Evolutionary conservation across 768 basidiomycete species (phyloP).

Genomic region (Kwoniella sp.): DNA sequence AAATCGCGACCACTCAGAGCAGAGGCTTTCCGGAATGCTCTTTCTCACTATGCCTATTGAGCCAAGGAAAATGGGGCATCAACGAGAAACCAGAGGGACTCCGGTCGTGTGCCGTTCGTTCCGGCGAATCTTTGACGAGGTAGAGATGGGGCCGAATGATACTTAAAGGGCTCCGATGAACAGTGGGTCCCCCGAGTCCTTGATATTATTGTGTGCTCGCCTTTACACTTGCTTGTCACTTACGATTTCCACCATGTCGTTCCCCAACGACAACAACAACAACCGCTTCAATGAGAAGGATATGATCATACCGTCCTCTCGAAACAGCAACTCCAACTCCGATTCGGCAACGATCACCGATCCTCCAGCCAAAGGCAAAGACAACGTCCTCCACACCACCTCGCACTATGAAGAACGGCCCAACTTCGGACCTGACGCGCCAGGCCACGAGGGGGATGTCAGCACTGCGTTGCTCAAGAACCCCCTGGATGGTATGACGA

Average conservation of each 20-base stretch:
- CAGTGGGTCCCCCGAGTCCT: too few species aligned
- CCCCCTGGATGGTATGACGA: constrained; percentile 13
- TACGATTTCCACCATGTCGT: neutral
- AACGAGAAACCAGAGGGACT: too few species aligned
- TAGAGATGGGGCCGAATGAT: neutral
- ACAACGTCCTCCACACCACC: neutral
- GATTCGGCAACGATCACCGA: neutral
- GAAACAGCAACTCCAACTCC: neutral
- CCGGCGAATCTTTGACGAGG: neutral
- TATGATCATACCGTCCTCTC: neutral
- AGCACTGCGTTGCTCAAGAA: constrained; percentile 13
- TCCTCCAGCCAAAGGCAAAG: neutral
- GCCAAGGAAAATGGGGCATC: too few species aligned
- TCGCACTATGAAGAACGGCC: constrained; percentile 14
- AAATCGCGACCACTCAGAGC: too few species aligned
- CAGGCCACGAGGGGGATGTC: neutral
- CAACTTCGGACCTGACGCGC: constrained; percentile 4
- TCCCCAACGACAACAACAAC: neutral
- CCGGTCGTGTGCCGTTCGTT: neutral
- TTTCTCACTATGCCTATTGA: too few species aligned
- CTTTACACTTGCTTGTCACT: too few species aligned
- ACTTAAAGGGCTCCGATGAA: neutral
- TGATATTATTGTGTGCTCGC: too few species aligned
- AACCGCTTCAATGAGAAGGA: neutral
- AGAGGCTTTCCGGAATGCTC: too few species aligned